These are phyloP conservation scores for Rhynchospora tenuis DNA, from an alignment of 176 grass and related monocot species.

Conservation along the genomic window DNA sequence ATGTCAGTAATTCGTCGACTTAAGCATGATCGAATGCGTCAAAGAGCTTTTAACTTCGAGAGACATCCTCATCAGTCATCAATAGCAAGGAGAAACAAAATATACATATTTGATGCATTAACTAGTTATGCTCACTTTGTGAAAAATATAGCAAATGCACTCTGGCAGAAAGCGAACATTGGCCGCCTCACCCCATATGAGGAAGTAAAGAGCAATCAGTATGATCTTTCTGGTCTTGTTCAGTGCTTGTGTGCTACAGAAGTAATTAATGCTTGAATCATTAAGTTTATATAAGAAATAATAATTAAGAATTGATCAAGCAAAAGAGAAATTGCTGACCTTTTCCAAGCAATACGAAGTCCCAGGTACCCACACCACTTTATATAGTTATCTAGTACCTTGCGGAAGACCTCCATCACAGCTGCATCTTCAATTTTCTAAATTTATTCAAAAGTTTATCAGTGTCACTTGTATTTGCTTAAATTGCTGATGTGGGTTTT, in stretches of 20 bases:
- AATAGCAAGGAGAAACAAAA: neutral
- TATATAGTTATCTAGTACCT: slow-evolving; percentile 97
- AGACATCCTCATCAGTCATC: neutral
- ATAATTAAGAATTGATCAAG: slow-evolving; percentile 4
- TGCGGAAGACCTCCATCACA: slow-evolving; percentile 72
- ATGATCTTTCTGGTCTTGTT: slow-evolving; percentile 84
- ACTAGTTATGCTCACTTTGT: slow-evolving; percentile 59
- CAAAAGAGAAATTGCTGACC: slow-evolving; percentile 31
- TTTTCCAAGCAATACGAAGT: slow-evolving; percentile 81
- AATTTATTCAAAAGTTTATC: slow-evolving; percentile 1
- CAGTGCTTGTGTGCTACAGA: slow-evolving; percentile 59
- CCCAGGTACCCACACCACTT: slow-evolving; percentile 86
- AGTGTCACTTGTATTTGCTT: neutral
- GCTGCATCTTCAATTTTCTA: slow-evolving; percentile 96
- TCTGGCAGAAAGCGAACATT: slow-evolving; percentile 93
- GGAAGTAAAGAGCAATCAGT: slow-evolving; percentile 79
- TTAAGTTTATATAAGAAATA: neutral
- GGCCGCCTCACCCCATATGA: slow-evolving; percentile 96
- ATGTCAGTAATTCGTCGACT: neutral
- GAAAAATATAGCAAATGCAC: slow-evolving; percentile 97
- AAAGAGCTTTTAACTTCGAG: neutral
- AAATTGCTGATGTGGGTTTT: neutral
- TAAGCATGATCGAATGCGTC: neutral
- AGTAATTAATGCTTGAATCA: neutral
- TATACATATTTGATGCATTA: neutral